Base-by-base conservation (phyloP, 371 early-diverging fungal species). In the Mucor saturninus region DNA sequence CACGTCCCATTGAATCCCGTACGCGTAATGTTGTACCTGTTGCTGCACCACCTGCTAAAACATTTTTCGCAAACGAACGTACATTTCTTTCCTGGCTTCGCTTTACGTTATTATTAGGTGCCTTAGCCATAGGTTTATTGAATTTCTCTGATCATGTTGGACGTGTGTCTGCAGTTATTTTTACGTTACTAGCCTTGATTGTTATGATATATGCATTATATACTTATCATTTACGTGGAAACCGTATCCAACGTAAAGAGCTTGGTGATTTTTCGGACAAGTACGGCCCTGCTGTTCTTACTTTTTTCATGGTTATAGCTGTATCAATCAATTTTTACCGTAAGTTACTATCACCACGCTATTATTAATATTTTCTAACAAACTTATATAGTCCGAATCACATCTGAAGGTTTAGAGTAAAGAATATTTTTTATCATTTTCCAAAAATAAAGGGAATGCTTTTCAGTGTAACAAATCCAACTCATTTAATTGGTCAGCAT, bases 41-140 rank as follows among this genome's bases (percentile, higher is more conserved):
- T 0, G 37, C 54, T 56, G 69, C 81, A 14, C 74, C 76, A 3
- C 76, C 77, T 54, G 84, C 96, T 51, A 98, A 98, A 77, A 95
- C 95, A 9, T 97, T 91, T 73, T 97, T 98, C 80, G 98, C 98
- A 48, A 98, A 98, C 68, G 98, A 98, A 76, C 86, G 98, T 38
- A 98, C 98, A 1, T 98, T 98, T 71, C 74, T 98, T 58, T 85
- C 91, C 14, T 89, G 89, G 89, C 68, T 89, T 9, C 79, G 85
- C 55, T 89, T 89, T 62, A 75, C 89, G 0, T 65, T 89, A 5
- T 69, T 89, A 48, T 71, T 92, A 6, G 90, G 89, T 11, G 90
- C 86, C 31, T 71, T 92, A 8, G 81, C 89, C 0, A 70, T 92
- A 15, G 92, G 89, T 1, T 56, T 92, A 49, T 69, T 92, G 15